Percentiles rank a stretch among this genome's conserved stretches.
Evolutionary conservation across 495 filamentous ascomycete species (phyloP).

Genomic region (Hypoxylon subgilvum): DNA sequence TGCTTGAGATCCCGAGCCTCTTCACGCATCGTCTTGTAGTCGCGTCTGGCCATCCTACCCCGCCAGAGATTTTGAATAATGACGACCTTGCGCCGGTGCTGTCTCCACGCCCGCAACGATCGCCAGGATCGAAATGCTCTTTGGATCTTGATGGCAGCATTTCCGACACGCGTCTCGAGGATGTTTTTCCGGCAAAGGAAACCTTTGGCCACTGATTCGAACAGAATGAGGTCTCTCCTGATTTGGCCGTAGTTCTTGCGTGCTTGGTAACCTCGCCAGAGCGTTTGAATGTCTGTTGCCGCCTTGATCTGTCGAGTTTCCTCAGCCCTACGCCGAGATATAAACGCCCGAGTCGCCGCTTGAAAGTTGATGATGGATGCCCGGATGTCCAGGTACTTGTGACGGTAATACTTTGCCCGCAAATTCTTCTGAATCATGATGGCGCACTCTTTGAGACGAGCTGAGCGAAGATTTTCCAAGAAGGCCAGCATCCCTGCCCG

Average conservation of each 20-base stretch:
- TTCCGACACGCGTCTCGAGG: conserved; percentile 89
- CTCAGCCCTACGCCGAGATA: conserved; percentile 77
- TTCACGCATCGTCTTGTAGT: conserved; percentile 88
- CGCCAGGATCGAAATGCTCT: conserved; percentile 82
- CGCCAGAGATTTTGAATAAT: conserved; percentile 94
- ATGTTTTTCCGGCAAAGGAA: conserved; percentile 86
- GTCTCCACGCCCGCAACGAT: conserved; percentile 80
- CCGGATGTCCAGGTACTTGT: conserved; percentile 86
- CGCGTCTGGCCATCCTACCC: conserved; percentile 77
- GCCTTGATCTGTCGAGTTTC: conserved; percentile 82
- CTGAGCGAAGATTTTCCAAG: conserved; percentile 92
- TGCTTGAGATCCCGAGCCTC: conserved; percentile 98
- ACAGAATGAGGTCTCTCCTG: conserved; percentile 79
- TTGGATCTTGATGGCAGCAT: conserved; percentile 90
- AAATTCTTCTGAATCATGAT: conserved; percentile 99
- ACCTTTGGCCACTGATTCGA: conserved; percentile 88
- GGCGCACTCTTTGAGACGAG: conserved; percentile 87
- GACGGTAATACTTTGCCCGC: conserved; percentile 90
- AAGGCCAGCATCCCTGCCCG: conserved; percentile 98
- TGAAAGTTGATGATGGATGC: conserved; percentile 81
- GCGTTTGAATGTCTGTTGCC: conserved; percentile 90
- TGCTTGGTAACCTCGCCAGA: conserved; percentile 91
- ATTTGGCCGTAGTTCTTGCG: conserved; percentile 76
- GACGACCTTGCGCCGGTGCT: conserved; percentile 84
- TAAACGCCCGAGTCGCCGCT: conserved; percentile 71